Base-by-base conservation (phyloP, 2,329 filamentous ascomycete genomes). In the Fusarium tanahbumbuense region DNA sequence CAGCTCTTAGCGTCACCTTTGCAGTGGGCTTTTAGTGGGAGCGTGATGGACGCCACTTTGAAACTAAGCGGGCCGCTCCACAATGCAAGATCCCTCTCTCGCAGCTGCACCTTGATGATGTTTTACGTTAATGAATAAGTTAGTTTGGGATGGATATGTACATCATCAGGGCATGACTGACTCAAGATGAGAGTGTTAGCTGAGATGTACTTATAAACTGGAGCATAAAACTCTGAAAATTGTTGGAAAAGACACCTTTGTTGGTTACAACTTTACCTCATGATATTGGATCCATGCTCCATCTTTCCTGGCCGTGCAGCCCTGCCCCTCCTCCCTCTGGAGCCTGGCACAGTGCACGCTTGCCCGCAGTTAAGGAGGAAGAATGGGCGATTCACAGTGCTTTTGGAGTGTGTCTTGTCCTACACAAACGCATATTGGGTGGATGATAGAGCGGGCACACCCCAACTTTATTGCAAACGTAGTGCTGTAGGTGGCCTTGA, bases 21-120 rank as follows among this genome's bases (percentile, higher is more conserved):
- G 23, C 41, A 65, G 63, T 53, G 57, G 62, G 32, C 54, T 58
- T 52, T 7, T 50, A 54, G 46, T 56, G 59, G 34, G 34, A 47
- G 52, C 50, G 27, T 64, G 60, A 65, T 60, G 28, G 56, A 46
- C 64, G 68, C 64, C 56, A 58, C 50, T 61, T 56, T 61, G 64
- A 58, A 41, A 30, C 64, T 54, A 56, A 69, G 68, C 64, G 60
- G 64, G 64, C 68, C 60, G 50, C 68, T 55, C 69, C 69, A 67
- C 64, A 72, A 66, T 49, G 55, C 47, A 56, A 70, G 64, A 70
- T 70, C 53, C 53, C 40, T 30, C 53, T 56, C 40, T 30, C 64
- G 52, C 45, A 58, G 44, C 56, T 46, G 66, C 40, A 61, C 60
- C 55, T 69, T 69, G 66, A 57, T 61, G 53, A 61, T 46, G 32